Evolutionary conservation across 164 flowering plant genomes (phyloP), one percentile per base, ranked within the genome.

Genomic region (Chloranthus sessilifolius): DNA sequence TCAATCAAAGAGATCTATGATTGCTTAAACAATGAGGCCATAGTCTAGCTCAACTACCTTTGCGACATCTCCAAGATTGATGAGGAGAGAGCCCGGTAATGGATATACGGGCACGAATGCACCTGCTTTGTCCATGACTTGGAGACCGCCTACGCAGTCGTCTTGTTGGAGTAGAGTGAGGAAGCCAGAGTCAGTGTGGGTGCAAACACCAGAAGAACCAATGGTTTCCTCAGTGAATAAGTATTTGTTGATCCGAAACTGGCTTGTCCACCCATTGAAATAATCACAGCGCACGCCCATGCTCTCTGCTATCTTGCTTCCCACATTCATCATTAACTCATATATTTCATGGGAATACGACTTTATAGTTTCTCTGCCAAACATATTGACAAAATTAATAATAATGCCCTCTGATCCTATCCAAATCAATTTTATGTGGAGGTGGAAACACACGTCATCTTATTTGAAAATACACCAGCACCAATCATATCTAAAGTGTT

Each of bases 161-260:
- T 88, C 96, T 7, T 82, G 88, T 46, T 82, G 96, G 15, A 88
- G 79, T 10, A 88, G 56, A 5, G 96, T 82, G 2, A 88, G 81
- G 61, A 88, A 84, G 24, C 96, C 79, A 0, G 90, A 75, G 49
- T 88, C 90, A 0, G 94, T 88, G 67, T 88, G 96, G 1, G 73
- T 65, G 7, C 61, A 70, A 0, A 82, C 79, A 0, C 88, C 88
- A 3, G 69, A 17, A 16, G 75, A 64, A 12, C 83, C 90, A 1
- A 88, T 57, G 22, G 70, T 52, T 56, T 79, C 76, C 1, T 62
- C 65, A 5, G 65, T 79, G 74, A 82, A 85, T 44, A 66, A 59
- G 77, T 88, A 88, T 45, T 79, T 82, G 80, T 85, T 88, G 8
- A 88, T 82, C 66, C 88, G 71, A 33, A 80, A 82, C 47, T 75